Evolutionary conservation across 345 rosid species (phyloP), one percentile per base, ranked within the genome.

Genomic region (Camelina hispida): DNA sequence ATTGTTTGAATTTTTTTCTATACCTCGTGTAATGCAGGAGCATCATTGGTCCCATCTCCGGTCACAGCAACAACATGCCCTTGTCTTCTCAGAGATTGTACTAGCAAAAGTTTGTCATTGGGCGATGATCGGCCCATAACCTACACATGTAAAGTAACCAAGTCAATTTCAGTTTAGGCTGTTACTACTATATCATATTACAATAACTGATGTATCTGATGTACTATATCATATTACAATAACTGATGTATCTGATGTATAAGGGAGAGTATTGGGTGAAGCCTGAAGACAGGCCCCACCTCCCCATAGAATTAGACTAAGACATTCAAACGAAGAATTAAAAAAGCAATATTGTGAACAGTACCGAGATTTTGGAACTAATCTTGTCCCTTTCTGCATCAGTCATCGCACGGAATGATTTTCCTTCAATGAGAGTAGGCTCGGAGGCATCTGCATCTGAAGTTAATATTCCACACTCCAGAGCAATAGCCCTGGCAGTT

Each of bases 51-150:
- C 22, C 96, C 97, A 83, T 92, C 97, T 28, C 97, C 97, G 32
- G 97, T 92, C 66, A 91, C 97, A 52, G 92, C 97, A 50, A 91
- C 97, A 79, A 89, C 86, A 80, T 89, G 89, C 55, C 87, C 88
- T 38, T 77, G 83, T 80, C 82, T 85, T 68, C 86, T 91, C 66
- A 91, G 75, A 42, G 96, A 94, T 84, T 89, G 92, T 68, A 91
- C 97, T 18, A 91, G 86, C 44, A 91, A 82, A 74, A 91, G 91
- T 76, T 91, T 91, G 87, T 93, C 98, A 59, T 66, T 89, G 5
- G 98, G 98, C 14, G 97, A 89, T 20, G 98, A 93, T 58, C 96
- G 85, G 54, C 84, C 98, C 98, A 93, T 93, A 73, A 93, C 97
- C 97, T 91, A 71, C 9, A 79, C 16, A 77, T 4, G 56, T 42